Percentiles rank a stretch among this genome's conserved stretches.
Conservation (phyloP, 2,329 filamentous ascomycete species). For the Sporothrix curviconia region DNA sequence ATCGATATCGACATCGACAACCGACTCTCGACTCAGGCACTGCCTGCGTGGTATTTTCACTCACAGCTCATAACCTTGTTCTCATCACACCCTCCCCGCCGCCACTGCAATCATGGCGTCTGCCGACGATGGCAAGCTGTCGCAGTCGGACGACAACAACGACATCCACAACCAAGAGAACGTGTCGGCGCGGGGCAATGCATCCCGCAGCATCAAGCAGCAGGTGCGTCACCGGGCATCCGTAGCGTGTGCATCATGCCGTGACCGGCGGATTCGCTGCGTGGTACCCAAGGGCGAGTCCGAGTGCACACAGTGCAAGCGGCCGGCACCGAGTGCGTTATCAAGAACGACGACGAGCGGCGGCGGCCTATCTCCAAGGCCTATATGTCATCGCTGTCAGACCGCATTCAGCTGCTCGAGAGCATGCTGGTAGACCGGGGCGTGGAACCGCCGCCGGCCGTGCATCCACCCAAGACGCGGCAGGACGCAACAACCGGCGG, state of each 20-base stretch:
- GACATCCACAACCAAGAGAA: conserved; percentile 31
- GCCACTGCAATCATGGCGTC: conserved; percentile 9
- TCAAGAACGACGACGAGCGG: conserved; percentile 52
- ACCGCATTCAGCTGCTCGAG: conserved; percentile 46
- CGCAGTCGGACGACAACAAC: conserved; percentile 18
- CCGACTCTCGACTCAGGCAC: too few relatives aligned
- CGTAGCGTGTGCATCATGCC: conserved; percentile 49
- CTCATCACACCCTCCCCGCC: neutral
- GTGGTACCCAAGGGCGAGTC: conserved; percentile 46
- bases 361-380: conserved; percentile 52
- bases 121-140: conserved; percentile 8
- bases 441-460: conserved; percentile 42
- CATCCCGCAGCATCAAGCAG: conserved; percentile 20
- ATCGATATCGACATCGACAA: neutral
- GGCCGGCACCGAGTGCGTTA: conserved; percentile 45
- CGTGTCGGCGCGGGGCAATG: conserved; percentile 26
- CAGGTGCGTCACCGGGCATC: conserved; percentile 43
- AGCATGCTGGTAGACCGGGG: conserved; percentile 44
- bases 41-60: too few relatives aligned
- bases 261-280: conserved; percentile 41
- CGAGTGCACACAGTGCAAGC: conserved; percentile 47
- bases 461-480: conserved; percentile 47
- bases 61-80: too few relatives aligned
- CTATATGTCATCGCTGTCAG: conserved; percentile 52
- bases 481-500: conserved; percentile 25